These are phyloP conservation scores for Fusarium chuoi DNA, from an alignment of 2,329 filamentous ascomycete genomes.

Conservation along the genomic window DNA sequence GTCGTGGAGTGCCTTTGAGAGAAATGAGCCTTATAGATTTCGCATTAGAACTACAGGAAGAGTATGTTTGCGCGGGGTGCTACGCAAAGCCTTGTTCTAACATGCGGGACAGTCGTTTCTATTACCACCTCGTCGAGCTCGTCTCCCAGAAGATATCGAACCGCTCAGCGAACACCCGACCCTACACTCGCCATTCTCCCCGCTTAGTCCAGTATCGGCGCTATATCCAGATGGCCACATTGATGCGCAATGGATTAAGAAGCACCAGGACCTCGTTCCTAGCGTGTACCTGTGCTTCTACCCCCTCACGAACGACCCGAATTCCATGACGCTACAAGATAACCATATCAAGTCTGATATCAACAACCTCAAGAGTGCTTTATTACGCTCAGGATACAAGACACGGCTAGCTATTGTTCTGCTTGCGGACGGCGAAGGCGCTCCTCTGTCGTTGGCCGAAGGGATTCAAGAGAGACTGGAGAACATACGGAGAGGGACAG, in stretches of 20 bases:
- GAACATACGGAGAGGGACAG: constrained; percentile 81
- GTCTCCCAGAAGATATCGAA: constrained; percentile 62
- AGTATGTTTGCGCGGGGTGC: constrained; percentile 64
- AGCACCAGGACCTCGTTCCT: constrained; percentile 87
- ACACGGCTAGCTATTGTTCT: constrained; percentile 78
- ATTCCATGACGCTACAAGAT: constrained; percentile 81
- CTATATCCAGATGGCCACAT: constrained; percentile 92
- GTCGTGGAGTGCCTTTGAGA: constrained; percentile 73
- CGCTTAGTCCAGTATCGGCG: constrained; percentile 82
- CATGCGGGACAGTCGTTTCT: constrained; percentile 58
- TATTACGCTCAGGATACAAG: constrained; percentile 78
- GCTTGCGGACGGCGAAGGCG: constrained; percentile 46
- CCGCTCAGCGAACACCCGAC: constrained; percentile 60
- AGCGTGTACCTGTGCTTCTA: constrained; percentile 86
- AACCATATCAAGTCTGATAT: constrained; percentile 91
- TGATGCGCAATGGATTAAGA: constrained; percentile 83
- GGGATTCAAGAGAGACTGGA: constrained; percentile 76
- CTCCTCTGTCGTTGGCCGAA: constrained; percentile 66
- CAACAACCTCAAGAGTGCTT: constrained; percentile 75
- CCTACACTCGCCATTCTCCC: constrained; percentile 93
- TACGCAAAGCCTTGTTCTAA: constrained; percentile 43
- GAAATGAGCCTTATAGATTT: constrained; percentile 67
- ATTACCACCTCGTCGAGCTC: constrained; percentile 67
- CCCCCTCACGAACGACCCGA: constrained; percentile 75
- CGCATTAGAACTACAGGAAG: constrained; percentile 80